These are phyloP conservation scores for Cnidoscolus chayamansa DNA, from an alignment of 441 rosid genomes.

Conservation along the genomic window DNA sequence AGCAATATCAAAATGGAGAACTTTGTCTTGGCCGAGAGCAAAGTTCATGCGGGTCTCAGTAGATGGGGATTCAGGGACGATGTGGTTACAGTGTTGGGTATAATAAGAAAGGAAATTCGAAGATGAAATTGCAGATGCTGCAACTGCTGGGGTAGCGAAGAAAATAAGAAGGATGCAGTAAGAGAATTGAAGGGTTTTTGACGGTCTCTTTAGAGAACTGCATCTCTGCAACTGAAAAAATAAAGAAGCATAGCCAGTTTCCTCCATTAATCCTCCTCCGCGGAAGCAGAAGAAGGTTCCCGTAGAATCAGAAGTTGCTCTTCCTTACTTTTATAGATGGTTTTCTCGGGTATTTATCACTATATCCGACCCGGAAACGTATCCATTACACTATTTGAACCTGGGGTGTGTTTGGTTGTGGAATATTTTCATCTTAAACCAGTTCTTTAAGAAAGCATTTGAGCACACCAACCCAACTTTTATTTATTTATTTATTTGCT, in stretches of 20 bases:
- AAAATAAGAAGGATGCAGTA: slow-evolving; percentile 17
- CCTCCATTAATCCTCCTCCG: slow-evolving; percentile 10
- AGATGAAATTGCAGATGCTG: slow-evolving; percentile 18
- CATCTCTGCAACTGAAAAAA: background rate
- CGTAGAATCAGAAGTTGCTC: too few relatives aligned
- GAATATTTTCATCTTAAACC: too few relatives aligned
- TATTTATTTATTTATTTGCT: background rate
- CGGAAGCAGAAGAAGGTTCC: background rate
- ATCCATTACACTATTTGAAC: background rate
- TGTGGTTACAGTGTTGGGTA: slow-evolving; percentile 46
- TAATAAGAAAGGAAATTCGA: slow-evolving; percentile 32
- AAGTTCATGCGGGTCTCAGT: slow-evolving; percentile 22
- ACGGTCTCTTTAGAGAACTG: slow-evolving; percentile 12
- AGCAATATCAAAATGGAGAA: slow-evolving; percentile 34
- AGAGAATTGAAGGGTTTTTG: slow-evolving; percentile 11
- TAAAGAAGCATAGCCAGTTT: background rate
- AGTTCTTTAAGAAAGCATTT: too few relatives aligned
- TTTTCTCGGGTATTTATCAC: background rate
- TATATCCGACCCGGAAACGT: background rate
- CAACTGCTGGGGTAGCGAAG: slow-evolving; percentile 22
- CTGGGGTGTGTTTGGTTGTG: too few relatives aligned
- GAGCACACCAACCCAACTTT: background rate
- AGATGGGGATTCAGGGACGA: slow-evolving; percentile 41
- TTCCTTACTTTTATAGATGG: background rate
- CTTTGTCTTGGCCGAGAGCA: slow-evolving; percentile 15